Evolutionary conservation across 1,284 basidiomycete genomes (phyloP).

Genomic region (Sparassis latifolia): DNA sequence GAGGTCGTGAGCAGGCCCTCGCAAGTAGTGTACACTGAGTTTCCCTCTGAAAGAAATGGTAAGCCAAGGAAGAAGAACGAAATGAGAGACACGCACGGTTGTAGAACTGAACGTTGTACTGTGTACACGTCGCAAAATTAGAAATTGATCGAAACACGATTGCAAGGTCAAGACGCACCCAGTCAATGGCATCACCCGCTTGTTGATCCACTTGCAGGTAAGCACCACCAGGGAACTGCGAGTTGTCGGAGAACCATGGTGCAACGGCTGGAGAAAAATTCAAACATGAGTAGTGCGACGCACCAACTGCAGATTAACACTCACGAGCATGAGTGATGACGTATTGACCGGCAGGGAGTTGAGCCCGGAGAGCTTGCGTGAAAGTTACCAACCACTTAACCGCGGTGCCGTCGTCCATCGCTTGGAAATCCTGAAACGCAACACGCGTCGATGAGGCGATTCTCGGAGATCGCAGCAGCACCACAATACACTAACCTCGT

Average conservation of each 20-base stretch:
- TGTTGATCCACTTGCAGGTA: conserved; percentile 49
- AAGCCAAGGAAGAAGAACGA: conserved; percentile 2
- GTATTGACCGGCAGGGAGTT: conserved; percentile 29
- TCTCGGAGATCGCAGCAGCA: background rate
- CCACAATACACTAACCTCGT: conserved; percentile 30
- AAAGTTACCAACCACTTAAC: conserved; percentile 40
- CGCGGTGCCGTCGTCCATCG: conserved; percentile 32
- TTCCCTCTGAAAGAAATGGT: conserved; percentile 58
- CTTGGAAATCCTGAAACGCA: conserved; percentile 37
- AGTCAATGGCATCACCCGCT: conserved; percentile 44
- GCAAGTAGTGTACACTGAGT: conserved; percentile 53
- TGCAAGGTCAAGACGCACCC: conserved; percentile 20
- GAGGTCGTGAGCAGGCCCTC: conserved; percentile 45
- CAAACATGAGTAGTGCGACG: background rate
- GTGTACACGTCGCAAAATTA: background rate
- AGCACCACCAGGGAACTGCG: conserved; percentile 45
- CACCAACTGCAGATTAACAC: conserved; percentile 8
- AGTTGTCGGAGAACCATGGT: conserved; percentile 47
- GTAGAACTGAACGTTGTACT: conserved; percentile 40
- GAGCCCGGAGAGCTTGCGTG: conserved; percentile 31
- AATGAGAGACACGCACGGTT: conserved; percentile 1
- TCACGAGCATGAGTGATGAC: conserved; percentile 33
- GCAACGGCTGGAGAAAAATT: conserved; percentile 33
- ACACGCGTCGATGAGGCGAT: background rate
- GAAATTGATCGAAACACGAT: background rate